Evolutionary conservation across 192 early-diverging fungal species (phyloP), one percentile per base, ranked within the genome.

Genomic region (Coemansia sp.): DNA sequence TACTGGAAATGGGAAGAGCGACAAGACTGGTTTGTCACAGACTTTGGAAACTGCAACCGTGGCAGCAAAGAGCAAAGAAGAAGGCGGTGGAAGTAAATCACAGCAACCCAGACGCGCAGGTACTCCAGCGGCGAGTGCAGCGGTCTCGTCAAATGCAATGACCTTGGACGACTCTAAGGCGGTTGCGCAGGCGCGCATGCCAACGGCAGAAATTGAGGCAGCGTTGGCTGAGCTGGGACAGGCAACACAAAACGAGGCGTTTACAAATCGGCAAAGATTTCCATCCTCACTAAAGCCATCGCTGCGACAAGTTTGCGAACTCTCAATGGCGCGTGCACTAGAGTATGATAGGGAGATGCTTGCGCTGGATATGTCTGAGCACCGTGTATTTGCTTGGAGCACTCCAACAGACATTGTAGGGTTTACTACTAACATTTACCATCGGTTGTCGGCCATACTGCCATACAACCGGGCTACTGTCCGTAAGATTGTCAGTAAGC

Each of bases 401-500:
- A 77, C 81, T 64, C 73, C 81, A 3, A 22, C 75, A 55, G 81
- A 83, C 29, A 63, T 75, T 68, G 81, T 83, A 25, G 81, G 76
- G 11, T 78, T 83, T 39, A 72, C 72, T 19, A 53, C 66, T 27
- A 67, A 57, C 6, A 82, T 82, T 9, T 83, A 83, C 39, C 36
- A 67, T 22, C 68, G 71, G 6, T 39, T 83, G 19, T 46, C 81
- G 14, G 64, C 42, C 14, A 72, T 70, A 2, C 42, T 83, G 61
- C 81, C 81, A 23, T 83, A 83, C 57, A 83, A 83, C 67, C 64
- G 73, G 9, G 72, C 76, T 5, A 83, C 81, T 0, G 64, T 78
- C 67, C 81, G 76, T 66, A 77, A 75, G 57, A 83, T 83, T 50
- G 81, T 83, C 59, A 67, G 72, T 55, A 83, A 83, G 61, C 69